Base-by-base conservation (phyloP, 352 stramenopile genomes). In the Globisporangium iwayamae region DNA sequence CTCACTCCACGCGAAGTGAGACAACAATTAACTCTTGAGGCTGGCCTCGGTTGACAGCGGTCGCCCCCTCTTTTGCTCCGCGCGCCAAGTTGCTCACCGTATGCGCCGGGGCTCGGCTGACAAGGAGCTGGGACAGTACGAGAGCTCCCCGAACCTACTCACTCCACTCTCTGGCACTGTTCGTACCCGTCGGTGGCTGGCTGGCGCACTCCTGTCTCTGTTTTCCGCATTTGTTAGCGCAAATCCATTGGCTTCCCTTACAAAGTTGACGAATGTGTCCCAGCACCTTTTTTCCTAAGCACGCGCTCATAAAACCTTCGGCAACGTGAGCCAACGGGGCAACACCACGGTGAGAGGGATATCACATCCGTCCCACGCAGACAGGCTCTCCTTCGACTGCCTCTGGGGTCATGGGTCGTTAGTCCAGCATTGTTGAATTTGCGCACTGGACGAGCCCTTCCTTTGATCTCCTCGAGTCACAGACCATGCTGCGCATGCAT, bases 401-500 rank as follows among this genome's bases (percentile, higher is more conserved):
- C 34, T 39, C 34, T 11, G 16, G 4, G 14, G 16, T 3, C 39
- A 47, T 47, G 41, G 16, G 4, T 16, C 41, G 41, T 16, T 0
- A 16, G 14, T 2, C 41, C 41, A 47, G 10, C 50, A 56, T 38
- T 56, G 25, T 56, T 39, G 50, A 56, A 56, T 39, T 56, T 20
- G 50, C 14, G 50, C 16, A 8, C 14, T 32, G 32, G 10, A 4
- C 6, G 14, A 22, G 6, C 6, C n/a, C 14, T 20, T 34, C 2
- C 25, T 56, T 56, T 13, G 50, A 47, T 47, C 41, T 20, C 41
- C 14, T 20, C 41, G 14, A 47, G 3, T 47, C 41, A 6, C 16
- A 3, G 50, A 18, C 28, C 32, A 56, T 56, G 51, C 30, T 56
- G 18, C 51, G 51, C 18, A 56, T 56, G 51, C 51, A 56, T 45